Base-by-base conservation (phyloP, 768 basidiomycete genomes). In the Rhizopogon vesiculosus region DNA sequence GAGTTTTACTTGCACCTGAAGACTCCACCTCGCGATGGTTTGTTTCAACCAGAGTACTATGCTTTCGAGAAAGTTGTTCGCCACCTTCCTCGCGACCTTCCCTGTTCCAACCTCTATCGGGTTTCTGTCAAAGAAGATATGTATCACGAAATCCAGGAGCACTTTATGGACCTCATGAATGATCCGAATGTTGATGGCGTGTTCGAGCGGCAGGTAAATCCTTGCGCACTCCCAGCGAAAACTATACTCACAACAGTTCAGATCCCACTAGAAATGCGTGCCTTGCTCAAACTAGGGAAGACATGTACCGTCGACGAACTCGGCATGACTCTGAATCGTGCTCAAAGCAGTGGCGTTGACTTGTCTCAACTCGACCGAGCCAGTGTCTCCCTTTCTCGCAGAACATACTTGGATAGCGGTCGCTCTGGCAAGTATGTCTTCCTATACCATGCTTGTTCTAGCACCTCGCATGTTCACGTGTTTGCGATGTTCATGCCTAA, bases 131-230 rank as follows among this genome's bases (percentile, higher is more conserved):
- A 86, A 33, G 97, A 98, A 66, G 86, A 89, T 5, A 73, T 87
- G 15, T 99, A 90, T 70, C 77, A 87, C 31, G 84, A 89, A 31
- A 90, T 87, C 31, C 87, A 92, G 62, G 88, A 92, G 54, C 92
- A 97, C 67, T 98, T 98, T 65, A 86, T 93, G 16, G 87, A 94
- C 66, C 77, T 98, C 49, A 91, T 84, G 56, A 97, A 97, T 65
- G 91, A 95, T 63, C 91, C 95, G 0, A 93, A 91, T 64, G 92
- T 98, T 8, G 93, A 98, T 62, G 93, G 93, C 1, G 89, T 97
- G 3, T 99, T 87, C 64, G 97, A 99, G 72, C 78, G 87, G 18
- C 94, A 98, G 80, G 92, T 93, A 60, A 42, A 76, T 61, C 48
- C 48, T 16, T 25, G 2, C 29, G 51, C 13, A 15, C 9, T 18